Base-by-base conservation (phyloP, 805 yeast genomes). In the Ogataea chonburiensis region DNA sequence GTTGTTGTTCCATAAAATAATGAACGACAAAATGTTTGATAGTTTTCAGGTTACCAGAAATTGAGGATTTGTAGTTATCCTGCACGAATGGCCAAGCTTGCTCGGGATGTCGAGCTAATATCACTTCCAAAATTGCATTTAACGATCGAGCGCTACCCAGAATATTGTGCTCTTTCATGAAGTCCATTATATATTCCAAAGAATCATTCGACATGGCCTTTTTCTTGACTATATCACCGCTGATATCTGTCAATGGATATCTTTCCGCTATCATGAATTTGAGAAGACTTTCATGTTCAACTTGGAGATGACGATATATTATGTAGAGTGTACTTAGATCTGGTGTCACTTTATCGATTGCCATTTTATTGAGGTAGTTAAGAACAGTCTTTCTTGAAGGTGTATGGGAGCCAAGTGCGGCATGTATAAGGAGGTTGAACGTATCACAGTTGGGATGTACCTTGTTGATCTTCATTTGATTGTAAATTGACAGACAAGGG, bases 281-380 rank as follows among this genome's bases (percentile, higher is more conserved):
- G n/a, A 47, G 28, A 9, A 45, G 15, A 1, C 19, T 15, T n/a
- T 23, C 26, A 17, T 42, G 33, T 5, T 26, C 24, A 5, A 7
- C n/a, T 5, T 31, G 25, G 12, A 42, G 31, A 29, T 38, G 27
- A n/a, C 14, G 17, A 19, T 47, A 47, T 13, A 42, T 28, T 4
- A 47, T 33, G 24, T 31, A 38, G 13, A 43, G 16, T 2, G 49
- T 45, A 9, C 42, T 31, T 5, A 38, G 31, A 23, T 45, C 37
- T 4, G 45, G 44, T 5, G 10, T 23, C 4, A 23, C 13, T 2
- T 26, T 19, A 15, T 24, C 11, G 3, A 26, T 11, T 17, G 18
- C 27, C 47, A 46, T 42, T 17, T 36, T 28, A 17, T 33, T 26
- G 3, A 46, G 25, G 12, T 31, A 32, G 7, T 28, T 26, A 15